Evolutionary conservation across 352 stramenopile genomes (phyloP), one percentile per base, ranked within the genome.

Genomic region (Pythium rhizo-oryzae): DNA sequence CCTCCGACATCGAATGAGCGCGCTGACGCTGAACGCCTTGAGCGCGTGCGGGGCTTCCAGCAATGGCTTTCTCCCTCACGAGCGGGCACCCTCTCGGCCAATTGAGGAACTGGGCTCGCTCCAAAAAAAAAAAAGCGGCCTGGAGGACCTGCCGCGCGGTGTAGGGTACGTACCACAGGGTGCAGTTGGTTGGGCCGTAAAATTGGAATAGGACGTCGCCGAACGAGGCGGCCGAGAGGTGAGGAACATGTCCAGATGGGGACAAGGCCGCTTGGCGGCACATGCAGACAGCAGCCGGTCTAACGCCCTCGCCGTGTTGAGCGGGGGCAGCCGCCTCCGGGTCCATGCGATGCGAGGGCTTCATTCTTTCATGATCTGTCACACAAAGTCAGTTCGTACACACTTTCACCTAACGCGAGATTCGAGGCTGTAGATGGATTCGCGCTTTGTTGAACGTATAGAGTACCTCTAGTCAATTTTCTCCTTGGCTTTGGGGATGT

Each of bases 401-500:
- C 13, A 21, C n/a, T n/a, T 51, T 28, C 44, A 51, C 15, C 44
- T 18, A 28, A 51, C 44, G 12, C 3, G 2, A 30, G 18, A 51
- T 25, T 2, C 28, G 28, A 33, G 28, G 28, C 43, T 16, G 1
- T 21, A 2, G 43, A 50, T n/a, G 43, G 5, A n/a, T 50, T 5
- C 43, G 9, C 9, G 43, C 19, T 7, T 50, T n/a, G 15, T n/a
- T 50, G 43, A n/a, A n/a, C 15, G n/a, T 44, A 46, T 28, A 35
- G 28, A 21, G 19, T 49, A 62, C 12, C n/a, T 51, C 61, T 80
- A 95, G 41, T 96, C 87, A 11, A 92, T 75, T 59, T 96, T 96
- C 64, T 92, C 82, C 61, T 95, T 96, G 6, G 86, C 78, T 13
- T 78, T 82, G 4, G 87, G 89, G 54, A 96, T 94, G 75, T 96